Evolutionary conservation across 192 early-diverging fungal genomes (phyloP).

Genomic region (Rhizophagus clarus): DNA sequence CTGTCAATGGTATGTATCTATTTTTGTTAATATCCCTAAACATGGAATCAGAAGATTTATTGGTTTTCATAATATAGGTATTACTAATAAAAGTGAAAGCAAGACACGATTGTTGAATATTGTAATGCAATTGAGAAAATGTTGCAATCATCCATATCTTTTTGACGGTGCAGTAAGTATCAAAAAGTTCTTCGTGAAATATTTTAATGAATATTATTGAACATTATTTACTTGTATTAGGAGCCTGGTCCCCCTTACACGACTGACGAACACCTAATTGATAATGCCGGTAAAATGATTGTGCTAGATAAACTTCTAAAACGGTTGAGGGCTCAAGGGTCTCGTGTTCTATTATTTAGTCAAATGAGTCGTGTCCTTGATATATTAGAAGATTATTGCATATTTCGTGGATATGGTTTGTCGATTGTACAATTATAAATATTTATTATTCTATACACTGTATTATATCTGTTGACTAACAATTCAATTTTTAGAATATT

Average conservation of each 20-base stretch:
- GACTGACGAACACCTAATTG: constrained; percentile 93
- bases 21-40: neutral
- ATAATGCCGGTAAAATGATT: constrained; percentile 91
- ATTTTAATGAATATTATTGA: constrained; percentile 50
- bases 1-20: constrained; percentile 76
- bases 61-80: constrained; percentile 39
- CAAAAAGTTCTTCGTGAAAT: constrained; percentile 49
- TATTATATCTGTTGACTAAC: neutral
- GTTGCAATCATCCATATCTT: constrained; percentile 96
- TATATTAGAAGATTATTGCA: constrained; percentile 97
- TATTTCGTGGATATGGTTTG: constrained; percentile 79
- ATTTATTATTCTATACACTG: neutral
- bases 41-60: neutral
- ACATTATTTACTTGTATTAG: constrained; percentile 30
- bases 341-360: constrained; percentile 93
- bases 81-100: constrained; percentile 70
- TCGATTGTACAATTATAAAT: neutral
- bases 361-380: constrained; percentile 99
- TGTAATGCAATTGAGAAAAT: constrained; percentile 92
- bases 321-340: constrained; percentile 82
- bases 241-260: constrained; percentile 97
- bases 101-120: constrained; percentile 95
- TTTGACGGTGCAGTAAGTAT: constrained; percentile 71
- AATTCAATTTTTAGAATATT: constrained; percentile 63
- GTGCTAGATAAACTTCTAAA: constrained; percentile 88